Base-by-base conservation (phyloP, 2,329 filamentous ascomycete genomes). In the Stachybotrys chlorohalonatus region DNA sequence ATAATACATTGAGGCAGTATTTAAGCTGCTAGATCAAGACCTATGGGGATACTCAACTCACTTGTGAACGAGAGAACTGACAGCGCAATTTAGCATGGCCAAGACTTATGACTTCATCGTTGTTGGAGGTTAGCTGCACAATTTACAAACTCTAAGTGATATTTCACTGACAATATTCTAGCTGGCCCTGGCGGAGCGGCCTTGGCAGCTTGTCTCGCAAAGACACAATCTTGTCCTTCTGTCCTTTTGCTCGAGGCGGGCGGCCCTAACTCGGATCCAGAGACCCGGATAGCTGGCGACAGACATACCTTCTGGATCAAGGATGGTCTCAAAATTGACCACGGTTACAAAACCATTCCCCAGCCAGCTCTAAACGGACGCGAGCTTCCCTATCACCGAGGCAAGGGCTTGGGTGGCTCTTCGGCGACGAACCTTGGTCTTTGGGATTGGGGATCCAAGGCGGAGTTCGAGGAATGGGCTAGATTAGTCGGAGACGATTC, bases 201-300 rank as follows among this genome's bases (percentile, higher is more conserved):
- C 1, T 63, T 86, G 13, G 83, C 84, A 0, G 68, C 76, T 1
- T 69, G 72, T 1, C 75, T 87, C 5, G 75, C 81, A 2, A 66
- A 70, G 16, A 69, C 77, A 0, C 45, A 70, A 0, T 70, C 72
- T 42, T 70, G 67, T 8, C 83, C 83, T 0, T 72, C 64, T 0
- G 76, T 87, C 1, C 74, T 86, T 1, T 73, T 87, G 1, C 67
- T 87, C 2, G 84, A 87, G 66, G 83, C 83, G 1, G 84, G 84
- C 11, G 68, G 72, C 1, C 51, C 60, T 7, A 79, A 83, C 51
- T 72, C 75, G 1, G 74, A 79, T 55, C 68, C 64, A 6, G 64
- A 70, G 8, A 68, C 78, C 8, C 75, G 77, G 2, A 72, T 79
- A 11, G 74, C 76, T 51, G 80, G 74, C n/a, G 74, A 85, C 50